Evolutionary conservation across 106 monocot genomes (phyloP).

Genomic region (Dioscorea zingiberensis): DNA sequence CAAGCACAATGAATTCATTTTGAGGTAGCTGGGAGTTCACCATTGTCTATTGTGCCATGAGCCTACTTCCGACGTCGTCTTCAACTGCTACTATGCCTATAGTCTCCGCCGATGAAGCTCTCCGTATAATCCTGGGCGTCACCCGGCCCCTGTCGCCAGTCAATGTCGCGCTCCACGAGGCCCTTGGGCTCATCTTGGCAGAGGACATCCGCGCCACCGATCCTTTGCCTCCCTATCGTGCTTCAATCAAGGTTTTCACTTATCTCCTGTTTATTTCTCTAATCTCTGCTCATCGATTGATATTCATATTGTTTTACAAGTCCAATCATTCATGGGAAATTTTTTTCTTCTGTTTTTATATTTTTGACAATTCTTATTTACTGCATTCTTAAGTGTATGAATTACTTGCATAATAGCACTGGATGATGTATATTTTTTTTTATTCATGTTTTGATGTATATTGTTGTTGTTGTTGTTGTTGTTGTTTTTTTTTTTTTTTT

Average conservation of each 20-base stretch:
- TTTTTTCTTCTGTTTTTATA: neutral
- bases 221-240: constrained; percentile 85
- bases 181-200: constrained; percentile 64
- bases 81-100: constrained; percentile 9
- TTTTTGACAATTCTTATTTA: too few relatives aligned
- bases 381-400: too few relatives aligned
- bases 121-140: constrained; percentile 38
- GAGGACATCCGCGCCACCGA: constrained; percentile 79
- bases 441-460: too few relatives aligned
- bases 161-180: constrained; percentile 46
- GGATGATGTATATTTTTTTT: too few relatives aligned
- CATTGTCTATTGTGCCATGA: too few relatives aligned
- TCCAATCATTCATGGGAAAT: neutral
- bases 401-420: too few relatives aligned
- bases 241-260: constrained; percentile 63
- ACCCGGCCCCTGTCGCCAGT: constrained; percentile 41
- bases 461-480: too few relatives aligned
- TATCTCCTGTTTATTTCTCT: neutral
- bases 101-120: constrained; percentile 72
- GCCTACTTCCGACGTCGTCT: too few relatives aligned
- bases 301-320: neutral
- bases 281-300: neutral
- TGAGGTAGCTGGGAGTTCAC: too few relatives aligned
- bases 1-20: too few relatives aligned
- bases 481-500: too few relatives aligned